Conservation (phyloP, 352 stramenopile species). For the Globisporangium cederbergense region DNA sequence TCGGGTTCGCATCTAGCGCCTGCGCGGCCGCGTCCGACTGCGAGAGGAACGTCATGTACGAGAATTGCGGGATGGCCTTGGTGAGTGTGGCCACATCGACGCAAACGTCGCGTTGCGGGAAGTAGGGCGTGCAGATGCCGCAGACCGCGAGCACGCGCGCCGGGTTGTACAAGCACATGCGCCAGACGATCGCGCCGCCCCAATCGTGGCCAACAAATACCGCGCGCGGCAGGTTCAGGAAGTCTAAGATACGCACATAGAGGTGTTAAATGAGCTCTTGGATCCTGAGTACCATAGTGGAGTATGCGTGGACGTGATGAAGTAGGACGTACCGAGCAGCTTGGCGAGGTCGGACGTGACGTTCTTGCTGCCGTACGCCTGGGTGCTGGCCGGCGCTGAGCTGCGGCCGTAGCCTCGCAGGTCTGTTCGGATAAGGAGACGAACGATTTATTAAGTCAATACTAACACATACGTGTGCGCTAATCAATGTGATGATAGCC, state of each 20-base stretch:
- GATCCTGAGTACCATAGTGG: constrained; percentile 13
- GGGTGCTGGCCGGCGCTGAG: constrained; percentile 32
- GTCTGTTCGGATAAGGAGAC: constrained; percentile 13
- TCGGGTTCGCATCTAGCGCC: constrained; percentile 27
- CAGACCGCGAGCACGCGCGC: constrained; percentile 45
- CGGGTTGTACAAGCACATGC: constrained; percentile 54
- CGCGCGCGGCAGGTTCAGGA: constrained; percentile 41
- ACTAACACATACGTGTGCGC: background rate
- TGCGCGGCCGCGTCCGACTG: constrained; percentile 27
- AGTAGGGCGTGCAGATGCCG: constrained; percentile 58
- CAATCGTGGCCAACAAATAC: constrained; percentile 62
- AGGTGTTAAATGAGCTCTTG: background rate
- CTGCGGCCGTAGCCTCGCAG: constrained; percentile 50
- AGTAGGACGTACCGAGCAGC: constrained; percentile 28
- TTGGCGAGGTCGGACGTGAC: constrained; percentile 36
- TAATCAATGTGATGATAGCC: background rate
- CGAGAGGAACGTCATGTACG: constrained; percentile 36
- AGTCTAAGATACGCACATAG: constrained; percentile 22
- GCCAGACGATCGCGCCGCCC: constrained; percentile 46
- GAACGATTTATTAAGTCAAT: background rate
- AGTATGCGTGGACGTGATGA: constrained; percentile 29
- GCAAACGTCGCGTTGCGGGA: constrained; percentile 28
- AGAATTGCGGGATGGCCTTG: constrained; percentile 30
- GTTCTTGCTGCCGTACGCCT: constrained; percentile 47
- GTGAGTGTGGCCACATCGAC: constrained; percentile 27